Base-by-base conservation (phyloP, 129 eudicot genomes). In the Ambrosia trifida region DNA sequence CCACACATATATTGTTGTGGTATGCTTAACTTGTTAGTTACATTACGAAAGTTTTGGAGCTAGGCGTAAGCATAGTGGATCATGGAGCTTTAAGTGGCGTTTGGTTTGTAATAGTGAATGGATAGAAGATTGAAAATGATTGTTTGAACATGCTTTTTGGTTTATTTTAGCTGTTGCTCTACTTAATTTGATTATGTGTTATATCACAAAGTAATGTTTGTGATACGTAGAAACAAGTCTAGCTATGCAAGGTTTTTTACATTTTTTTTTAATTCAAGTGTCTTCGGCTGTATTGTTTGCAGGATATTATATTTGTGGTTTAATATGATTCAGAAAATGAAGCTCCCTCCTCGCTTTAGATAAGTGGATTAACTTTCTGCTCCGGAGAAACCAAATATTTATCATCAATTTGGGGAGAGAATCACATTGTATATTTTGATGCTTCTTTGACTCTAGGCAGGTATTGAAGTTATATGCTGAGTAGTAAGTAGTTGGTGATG, bases 391-490 rank as follows among this genome's bases (percentile, higher is more conserved):
- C 52, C 60, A 61, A 69, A 72, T 53, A 76, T 79, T 67, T 54
- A 67, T 67, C 49, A 13, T 46, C 60, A 44, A 59, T 4, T 65
- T 49, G 66, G 62, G 65, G 87, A 67, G 84, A 52, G 68, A 66
- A 69, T 69, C 68, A 72, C 68, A 46, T 49, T 53, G 70, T 46
- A 51, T 54, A 67, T n/a, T n/a, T n/a, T n/a, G n/a, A n/a, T n/a
- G n/a, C n/a, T n/a, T n/a, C n/a, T n/a, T n/a, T n/a, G n/a, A n/a
- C n/a, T n/a, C n/a, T n/a, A n/a, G n/a, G n/a, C n/a, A n/a, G n/a
- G n/a, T n/a, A n/a, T n/a, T n/a, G n/a, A n/a, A n/a, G n/a, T n/a
- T n/a, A n/a, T n/a, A n/a, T n/a, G n/a, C n/a, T n/a, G n/a, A n/a
- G n/a, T n/a, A n/a, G n/a, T n/a, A n/a, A n/a, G n/a, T n/a, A n/a